Conservation (phyloP, 129 eudicot species). For the Chrysanthemum makinoi region DNA sequence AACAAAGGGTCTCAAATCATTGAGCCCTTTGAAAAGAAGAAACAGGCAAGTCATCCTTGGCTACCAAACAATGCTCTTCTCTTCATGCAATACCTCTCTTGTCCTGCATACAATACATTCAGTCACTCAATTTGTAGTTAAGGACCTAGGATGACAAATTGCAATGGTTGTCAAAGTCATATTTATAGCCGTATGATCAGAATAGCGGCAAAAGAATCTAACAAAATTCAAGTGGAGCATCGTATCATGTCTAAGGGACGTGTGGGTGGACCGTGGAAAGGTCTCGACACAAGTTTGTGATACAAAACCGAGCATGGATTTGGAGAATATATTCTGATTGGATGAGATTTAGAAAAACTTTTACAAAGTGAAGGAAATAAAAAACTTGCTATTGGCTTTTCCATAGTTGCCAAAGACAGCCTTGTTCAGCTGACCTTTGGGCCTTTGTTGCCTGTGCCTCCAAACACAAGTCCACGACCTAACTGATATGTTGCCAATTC, state of each 20-base stretch:
- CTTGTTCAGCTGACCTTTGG: conserved; percentile 16
- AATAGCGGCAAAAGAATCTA: conserved; percentile 16
- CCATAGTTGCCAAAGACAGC: conserved; percentile 20
- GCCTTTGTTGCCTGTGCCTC: background rate
- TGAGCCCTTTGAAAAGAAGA: conserved; percentile 20
- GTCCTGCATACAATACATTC: background rate
- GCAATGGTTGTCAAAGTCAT: conserved; percentile 13
- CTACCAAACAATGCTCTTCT: conserved; percentile 50
- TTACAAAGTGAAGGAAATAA: conserved; percentile 17
- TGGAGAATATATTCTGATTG: conserved; percentile 33
- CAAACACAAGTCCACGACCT: background rate
- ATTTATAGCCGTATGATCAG: conserved; percentile 22
- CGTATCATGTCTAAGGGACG: conserved; percentile 1
- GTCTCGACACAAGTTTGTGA: conserved; percentile 15
- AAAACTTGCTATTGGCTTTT: conserved; percentile 23
- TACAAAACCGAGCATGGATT: background rate
- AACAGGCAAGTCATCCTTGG: conserved; percentile 80
- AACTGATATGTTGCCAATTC: too few relatives aligned
- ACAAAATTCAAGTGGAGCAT: conserved; percentile 18
- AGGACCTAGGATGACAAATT: conserved; percentile 1
- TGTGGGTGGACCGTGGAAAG: conserved; percentile 9
- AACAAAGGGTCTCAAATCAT: conserved; percentile 6
- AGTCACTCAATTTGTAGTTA: conserved; percentile 23
- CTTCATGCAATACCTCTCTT: conserved; percentile 48
- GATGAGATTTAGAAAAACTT: conserved; percentile 21